Base-by-base conservation (phyloP, 192 early-diverging fungal species). In the Polychytrium aggregatum region DNA sequence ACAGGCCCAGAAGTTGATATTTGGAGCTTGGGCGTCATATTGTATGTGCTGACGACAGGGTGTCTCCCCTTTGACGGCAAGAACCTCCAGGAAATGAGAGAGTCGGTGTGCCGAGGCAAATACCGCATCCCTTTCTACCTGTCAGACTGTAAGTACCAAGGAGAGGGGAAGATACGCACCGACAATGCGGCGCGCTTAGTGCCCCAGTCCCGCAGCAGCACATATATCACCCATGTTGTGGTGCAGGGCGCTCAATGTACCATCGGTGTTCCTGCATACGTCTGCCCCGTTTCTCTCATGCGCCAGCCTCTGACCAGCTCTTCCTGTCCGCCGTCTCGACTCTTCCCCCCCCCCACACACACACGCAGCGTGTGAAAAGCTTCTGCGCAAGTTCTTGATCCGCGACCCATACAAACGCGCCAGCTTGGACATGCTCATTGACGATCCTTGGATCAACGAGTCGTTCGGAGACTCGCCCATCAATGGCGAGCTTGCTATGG, bases 11-110 rank as follows among this genome's bases (percentile, higher is more conserved):
- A 96, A 69, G 95, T 96, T 5, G 95, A 98, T 69, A 88, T 94
- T 9, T 98, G 95, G 95, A 89, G 85, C 67, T 84, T 88, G 60
- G 95, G 95, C 21, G 88, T 96, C 9, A 92, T 97, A 57, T 67
- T 97, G 20, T 97, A 92, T 56, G 94, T 95, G 25, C 81, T 97
- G 74, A 79, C 91, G 21, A 90, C 86, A 42, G 94, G 94, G 7
- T 81, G 88, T 37, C 74, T 97, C 27, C 96, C 96, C 0, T 99
- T 99, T 56, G 96, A 99, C 53, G 96, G 93, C 53, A 91, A 99
- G 60, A 90, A 96, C 53, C 84, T 99, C 36, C 72, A 71, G 50
- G 71, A 77, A 44, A 73, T 77, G 74, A 17, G 74, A 10, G 74
- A 80, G 47, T 64, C 63, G 5, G 74, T 80, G 14, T 77, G 74